These are phyloP conservation scores for Suillus subaureus DNA, from an alignment of 768 basidiomycete genomes.

Conservation along the genomic window DNA sequence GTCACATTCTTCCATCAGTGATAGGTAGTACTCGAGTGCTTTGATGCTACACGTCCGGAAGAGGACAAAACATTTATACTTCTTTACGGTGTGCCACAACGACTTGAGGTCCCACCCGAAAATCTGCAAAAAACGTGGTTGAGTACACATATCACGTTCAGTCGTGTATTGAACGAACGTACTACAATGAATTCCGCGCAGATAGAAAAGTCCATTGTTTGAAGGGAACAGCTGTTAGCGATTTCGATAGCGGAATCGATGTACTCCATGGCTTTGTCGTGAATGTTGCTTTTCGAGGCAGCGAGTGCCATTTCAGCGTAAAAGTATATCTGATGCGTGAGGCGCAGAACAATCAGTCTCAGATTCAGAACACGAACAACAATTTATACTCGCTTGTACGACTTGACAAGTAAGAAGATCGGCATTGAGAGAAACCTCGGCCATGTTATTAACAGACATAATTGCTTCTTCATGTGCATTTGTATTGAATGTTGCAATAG, in stretches of 20 bases:
- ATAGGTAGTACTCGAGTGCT: neutral
- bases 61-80: neutral
- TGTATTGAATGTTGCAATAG: neutral
- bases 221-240: neutral
- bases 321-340: neutral
- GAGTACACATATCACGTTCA: neutral
- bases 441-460: neutral
- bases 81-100: neutral
- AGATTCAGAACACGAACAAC: neutral
- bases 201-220: neutral
- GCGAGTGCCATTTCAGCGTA: neutral
- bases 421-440: neutral
- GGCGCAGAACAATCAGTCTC: neutral
- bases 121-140: neutral
- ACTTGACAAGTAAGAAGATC: neutral
- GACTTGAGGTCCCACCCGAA: neutral
- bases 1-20: neutral
- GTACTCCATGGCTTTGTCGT: neutral
- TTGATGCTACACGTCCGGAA: neutral
- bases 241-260: neutral
- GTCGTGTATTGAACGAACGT: neutral
- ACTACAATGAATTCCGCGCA: neutral
- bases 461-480: neutral
- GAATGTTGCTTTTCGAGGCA: neutral
- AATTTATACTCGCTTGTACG: neutral